Base-by-base conservation (phyloP, 2,329 filamentous ascomycete species). In the Phoma sp. region DNA sequence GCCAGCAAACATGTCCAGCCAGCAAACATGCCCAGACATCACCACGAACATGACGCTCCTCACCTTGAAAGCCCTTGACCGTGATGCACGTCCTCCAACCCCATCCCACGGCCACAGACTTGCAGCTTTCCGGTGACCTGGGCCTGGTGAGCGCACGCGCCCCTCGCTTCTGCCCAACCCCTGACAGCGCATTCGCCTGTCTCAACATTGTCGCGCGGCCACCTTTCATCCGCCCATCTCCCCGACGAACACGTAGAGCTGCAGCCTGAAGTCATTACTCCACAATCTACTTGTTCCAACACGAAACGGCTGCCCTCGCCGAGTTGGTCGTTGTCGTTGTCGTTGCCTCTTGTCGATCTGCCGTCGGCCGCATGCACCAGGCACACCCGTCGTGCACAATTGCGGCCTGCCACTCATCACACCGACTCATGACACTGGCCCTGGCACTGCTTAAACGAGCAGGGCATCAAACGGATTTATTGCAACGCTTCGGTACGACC, bases 81-180 rank as follows among this genome's bases (percentile, higher is more conserved):
- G 22, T 27, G 27, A 57, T 55, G 48, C 53, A 47, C 32, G 36
- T 52, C 43, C 43, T 52, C 15, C 31, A 8, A 40, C 55, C 55
- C 60, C 51, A 52, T 41, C 43, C 46, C 55, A 58, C 52, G 51
- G 58, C 45, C 15, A 39, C 49, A 43, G 45, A 38, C 53, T 33
- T 39, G 51, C 58, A 61, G 31, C 38, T 51, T 58, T 62, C 62
- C 65, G 57, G 58, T 59, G 55, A 65, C 62, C 59, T 66, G 65
- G 64, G 48, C 50, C 39, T 39, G 53, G 41, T 61, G 57, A 55
- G 53, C 47, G 57, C 56, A 36, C 40, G 46, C 54, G 29, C 61
- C 62, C 54, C 31, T 56, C 51, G 56, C 62, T 61, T 64, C 39
- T 29, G 45, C 51, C 56, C 54, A 48, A 56, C 58, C 44, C 39